Percentiles rank a stretch among this genome's conserved stretches.
Conservation (phyloP, 164 flowering plant genomes). For the Amborella trichopoda region DNA sequence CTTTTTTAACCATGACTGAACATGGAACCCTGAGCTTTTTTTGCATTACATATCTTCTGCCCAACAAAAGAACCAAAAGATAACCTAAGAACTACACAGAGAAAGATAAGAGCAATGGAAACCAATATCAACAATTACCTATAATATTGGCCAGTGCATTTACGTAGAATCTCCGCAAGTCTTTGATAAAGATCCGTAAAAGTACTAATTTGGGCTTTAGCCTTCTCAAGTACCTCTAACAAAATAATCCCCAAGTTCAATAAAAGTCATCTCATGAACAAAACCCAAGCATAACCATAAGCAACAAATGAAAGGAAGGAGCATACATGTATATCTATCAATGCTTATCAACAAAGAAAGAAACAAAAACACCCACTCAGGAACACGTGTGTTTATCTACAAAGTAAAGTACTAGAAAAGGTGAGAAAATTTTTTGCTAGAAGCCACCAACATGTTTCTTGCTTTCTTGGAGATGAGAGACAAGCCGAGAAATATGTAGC, state of each 20-base stretch:
- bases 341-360: neutral
- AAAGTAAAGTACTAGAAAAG: neutral
- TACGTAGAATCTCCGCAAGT: slow-evolving; percentile 51
- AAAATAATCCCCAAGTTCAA: slow-evolving; percentile 2
- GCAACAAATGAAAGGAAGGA: neutral
- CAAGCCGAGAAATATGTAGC: too few relatives aligned
- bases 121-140: slow-evolving; percentile 26
- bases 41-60: too few relatives aligned
- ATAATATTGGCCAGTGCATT: slow-evolving; percentile 70
- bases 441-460: too few relatives aligned
- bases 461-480: too few relatives aligned
- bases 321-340: neutral
- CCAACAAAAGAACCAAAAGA: neutral
- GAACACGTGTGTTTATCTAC: neutral
- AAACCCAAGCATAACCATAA: neutral
- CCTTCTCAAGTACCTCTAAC: slow-evolving; percentile 66
- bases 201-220: slow-evolving; percentile 36
- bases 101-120: neutral
- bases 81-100: neutral
- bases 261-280: neutral
- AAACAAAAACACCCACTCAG: neutral
- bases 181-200: slow-evolving; percentile 38
- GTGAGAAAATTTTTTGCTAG: too few relatives aligned
- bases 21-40: too few relatives aligned
- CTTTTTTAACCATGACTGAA: too few relatives aligned